These are phyloP conservation scores for Scutellaria minor DNA, from an alignment of 257 asterid species.

Conservation along the genomic window DNA sequence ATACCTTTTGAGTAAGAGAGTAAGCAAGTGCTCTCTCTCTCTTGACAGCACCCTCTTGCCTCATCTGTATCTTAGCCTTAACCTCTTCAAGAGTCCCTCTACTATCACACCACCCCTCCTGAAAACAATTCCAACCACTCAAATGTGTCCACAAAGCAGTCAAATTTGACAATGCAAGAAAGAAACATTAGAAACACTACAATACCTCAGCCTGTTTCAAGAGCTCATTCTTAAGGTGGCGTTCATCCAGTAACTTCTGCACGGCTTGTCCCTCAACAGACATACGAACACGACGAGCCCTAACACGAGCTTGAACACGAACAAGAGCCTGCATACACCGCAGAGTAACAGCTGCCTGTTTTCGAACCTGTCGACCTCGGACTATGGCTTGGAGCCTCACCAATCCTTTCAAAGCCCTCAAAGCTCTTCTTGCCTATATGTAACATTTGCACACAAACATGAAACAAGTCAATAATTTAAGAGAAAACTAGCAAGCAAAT, in stretches of 20 bases:
- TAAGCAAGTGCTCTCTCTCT: slow-evolving; percentile 92
- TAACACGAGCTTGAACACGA: slow-evolving; percentile 91
- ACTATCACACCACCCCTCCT: slow-evolving; percentile 98
- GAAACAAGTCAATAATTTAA: not conserved
- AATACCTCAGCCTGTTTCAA: slow-evolving; percentile 87
- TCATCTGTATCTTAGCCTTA: slow-evolving; percentile 80
- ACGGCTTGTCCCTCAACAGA: slow-evolving; percentile 90
- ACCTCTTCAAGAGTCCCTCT: slow-evolving; percentile 80
- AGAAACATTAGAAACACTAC: not conserved
- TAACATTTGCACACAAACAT: not conserved
- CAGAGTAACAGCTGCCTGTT: slow-evolving; percentile 93
- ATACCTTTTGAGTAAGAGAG: slow-evolving; percentile 82
- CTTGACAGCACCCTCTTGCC: slow-evolving; percentile 89
- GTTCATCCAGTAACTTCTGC: slow-evolving; percentile 73
- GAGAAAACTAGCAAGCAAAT: not conserved
- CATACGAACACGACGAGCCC: slow-evolving; percentile 91
- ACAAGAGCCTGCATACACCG: slow-evolving; percentile 99
- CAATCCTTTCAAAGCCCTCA: slow-evolving; percentile 88
- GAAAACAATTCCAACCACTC: not conserved
- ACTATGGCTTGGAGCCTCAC: slow-evolving; percentile 97
- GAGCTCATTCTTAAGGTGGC: slow-evolving; percentile 50
- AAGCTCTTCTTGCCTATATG: slow-evolving; percentile 85
- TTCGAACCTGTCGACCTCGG: slow-evolving; percentile 86
- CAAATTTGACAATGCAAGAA: not conserved
- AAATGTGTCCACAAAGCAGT: not conserved